Percentiles rank a stretch among this genome's conserved stretches.
These are phyloP conservation scores for Pleurotus salmoneostramineus DNA, from an alignment of 768 basidiomycete genomes.

Conservation along the genomic window DNA sequence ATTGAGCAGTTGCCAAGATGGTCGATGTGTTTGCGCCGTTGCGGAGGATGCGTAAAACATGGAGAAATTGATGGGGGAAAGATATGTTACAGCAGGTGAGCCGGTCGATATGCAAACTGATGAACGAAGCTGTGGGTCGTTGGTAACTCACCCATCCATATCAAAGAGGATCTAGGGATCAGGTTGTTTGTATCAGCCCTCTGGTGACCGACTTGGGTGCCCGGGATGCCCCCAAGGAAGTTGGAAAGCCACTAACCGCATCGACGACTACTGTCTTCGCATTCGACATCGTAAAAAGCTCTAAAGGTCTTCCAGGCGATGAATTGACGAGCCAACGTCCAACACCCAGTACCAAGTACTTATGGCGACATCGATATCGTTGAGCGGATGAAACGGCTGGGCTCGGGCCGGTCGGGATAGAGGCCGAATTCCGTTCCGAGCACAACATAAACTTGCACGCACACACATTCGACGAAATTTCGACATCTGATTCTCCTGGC, in stretches of 20 bases:
- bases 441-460: too few relatives aligned
- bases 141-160: slow-evolving; percentile 55
- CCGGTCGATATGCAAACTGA: slow-evolving; percentile 6
- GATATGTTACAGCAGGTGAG: not conserved
- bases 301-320: too few relatives aligned
- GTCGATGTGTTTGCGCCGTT: not conserved
- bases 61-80: not conserved
- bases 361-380: too few relatives aligned
- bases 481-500: too few relatives aligned
- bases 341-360: too few relatives aligned
- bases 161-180: slow-evolving; percentile 57
- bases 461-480: too few relatives aligned
- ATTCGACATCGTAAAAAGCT: too few relatives aligned
- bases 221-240: not conserved
- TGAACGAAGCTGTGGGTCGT: not conserved
- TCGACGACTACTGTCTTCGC: slow-evolving; percentile 35
- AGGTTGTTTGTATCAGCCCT: slow-evolving; percentile 2
- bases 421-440: too few relatives aligned
- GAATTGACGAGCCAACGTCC: too few relatives aligned
- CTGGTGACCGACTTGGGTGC: not conserved
- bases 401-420: too few relatives aligned
- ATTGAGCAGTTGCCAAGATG: slow-evolving; percentile 2
- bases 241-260: slow-evolving; percentile 38
- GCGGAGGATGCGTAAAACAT: not conserved
- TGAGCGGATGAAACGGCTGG: too few relatives aligned